phyloP scores from a whole-genome alignment of 2,329 filamentous ascomycete genomes.

The Talaromyces marneffei region DNA sequence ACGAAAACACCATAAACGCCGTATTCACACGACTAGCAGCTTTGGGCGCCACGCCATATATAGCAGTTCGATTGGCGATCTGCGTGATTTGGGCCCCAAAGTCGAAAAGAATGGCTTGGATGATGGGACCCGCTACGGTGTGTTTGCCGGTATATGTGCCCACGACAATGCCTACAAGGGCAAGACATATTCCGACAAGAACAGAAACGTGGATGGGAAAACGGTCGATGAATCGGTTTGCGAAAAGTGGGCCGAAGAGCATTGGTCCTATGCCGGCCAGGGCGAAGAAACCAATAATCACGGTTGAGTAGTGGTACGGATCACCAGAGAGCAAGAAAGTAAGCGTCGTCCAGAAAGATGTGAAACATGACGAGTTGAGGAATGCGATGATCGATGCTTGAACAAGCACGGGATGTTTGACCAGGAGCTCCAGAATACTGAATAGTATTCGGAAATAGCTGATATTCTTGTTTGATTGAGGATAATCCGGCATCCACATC shows the following conservation, averaged over 20 bases:
- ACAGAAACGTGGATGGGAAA: constrained; percentile 64
- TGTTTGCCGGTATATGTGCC: constrained; percentile 64
- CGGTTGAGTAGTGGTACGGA: constrained; percentile 62
- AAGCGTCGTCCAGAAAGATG: constrained; percentile 66
- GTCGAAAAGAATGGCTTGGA: constrained; percentile 67
- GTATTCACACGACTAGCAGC: constrained; percentile 73
- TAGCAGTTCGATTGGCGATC: constrained; percentile 64
- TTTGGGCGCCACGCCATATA: constrained; percentile 66
- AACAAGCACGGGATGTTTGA: constrained; percentile 61
- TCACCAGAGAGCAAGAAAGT: constrained; percentile 69
- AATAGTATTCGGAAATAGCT: constrained; percentile 62
- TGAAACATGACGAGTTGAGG: constrained; percentile 57
- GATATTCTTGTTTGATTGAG: constrained; percentile 61
- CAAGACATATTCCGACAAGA: constrained; percentile 55
- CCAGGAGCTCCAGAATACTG: constrained; percentile 59
- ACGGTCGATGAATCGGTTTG: constrained; percentile 62
- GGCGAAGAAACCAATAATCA: constrained; percentile 71
- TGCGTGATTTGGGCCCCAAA: constrained; percentile 67
- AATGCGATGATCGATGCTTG: constrained; percentile 65
- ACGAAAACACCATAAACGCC: constrained; percentile 71
- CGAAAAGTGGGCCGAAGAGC: constrained; percentile 62
- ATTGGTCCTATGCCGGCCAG: constrained; percentile 70
- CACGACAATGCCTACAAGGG: constrained; percentile 57
- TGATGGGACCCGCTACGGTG: constrained; percentile 63
- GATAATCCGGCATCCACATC: constrained; percentile 75